phyloP scores from a whole-genome alignment of 192 early-diverging fungal genomes.

The Coemansia sp. region DNA sequence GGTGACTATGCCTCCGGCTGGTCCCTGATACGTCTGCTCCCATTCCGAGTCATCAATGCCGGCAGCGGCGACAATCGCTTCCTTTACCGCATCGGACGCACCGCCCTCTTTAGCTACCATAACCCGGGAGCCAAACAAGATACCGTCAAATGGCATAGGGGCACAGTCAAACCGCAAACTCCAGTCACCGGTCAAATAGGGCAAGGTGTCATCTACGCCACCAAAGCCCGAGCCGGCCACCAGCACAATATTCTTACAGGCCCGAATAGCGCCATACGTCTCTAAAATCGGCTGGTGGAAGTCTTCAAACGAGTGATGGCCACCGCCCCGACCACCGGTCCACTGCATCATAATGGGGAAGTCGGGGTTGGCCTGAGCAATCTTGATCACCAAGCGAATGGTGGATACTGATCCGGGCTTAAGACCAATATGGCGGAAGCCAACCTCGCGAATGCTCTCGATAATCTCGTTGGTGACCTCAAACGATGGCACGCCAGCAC shows the following conservation, averaged over 20 bases:
- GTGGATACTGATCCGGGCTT: constrained; percentile 84
- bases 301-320: constrained; percentile 95
- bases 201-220: constrained; percentile 81
- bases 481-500: constrained; percentile 86
- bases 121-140: constrained; percentile 87
- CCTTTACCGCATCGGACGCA: constrained; percentile 82
- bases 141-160: constrained; percentile 94
- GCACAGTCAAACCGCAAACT: constrained; percentile 67
- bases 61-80: constrained; percentile 77
- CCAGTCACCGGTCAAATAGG: constrained; percentile 94
- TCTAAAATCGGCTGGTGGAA: constrained; percentile 82
- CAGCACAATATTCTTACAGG: constrained; percentile 73
- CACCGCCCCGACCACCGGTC: constrained; percentile 94
- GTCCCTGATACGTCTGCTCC: constrained; percentile 79
- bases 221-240: constrained; percentile 92
- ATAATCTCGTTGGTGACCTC: constrained; percentile 82
- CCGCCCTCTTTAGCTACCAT: constrained; percentile 90
- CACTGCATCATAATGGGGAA: constrained; percentile 93
- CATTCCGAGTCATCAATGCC: constrained; percentile 78
- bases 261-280: constrained; percentile 67
- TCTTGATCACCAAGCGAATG: constrained; percentile 78
- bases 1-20: constrained; percentile 87
- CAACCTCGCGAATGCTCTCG: constrained; percentile 20
- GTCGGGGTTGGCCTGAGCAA: constrained; percentile 75
- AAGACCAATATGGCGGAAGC: constrained; percentile 77